A percentile compares a stretch with the other conserved stretches of the same genome.
Conservation (phyloP, 495 filamentous ascomycete species). For the Bacidia rubella region DNA sequence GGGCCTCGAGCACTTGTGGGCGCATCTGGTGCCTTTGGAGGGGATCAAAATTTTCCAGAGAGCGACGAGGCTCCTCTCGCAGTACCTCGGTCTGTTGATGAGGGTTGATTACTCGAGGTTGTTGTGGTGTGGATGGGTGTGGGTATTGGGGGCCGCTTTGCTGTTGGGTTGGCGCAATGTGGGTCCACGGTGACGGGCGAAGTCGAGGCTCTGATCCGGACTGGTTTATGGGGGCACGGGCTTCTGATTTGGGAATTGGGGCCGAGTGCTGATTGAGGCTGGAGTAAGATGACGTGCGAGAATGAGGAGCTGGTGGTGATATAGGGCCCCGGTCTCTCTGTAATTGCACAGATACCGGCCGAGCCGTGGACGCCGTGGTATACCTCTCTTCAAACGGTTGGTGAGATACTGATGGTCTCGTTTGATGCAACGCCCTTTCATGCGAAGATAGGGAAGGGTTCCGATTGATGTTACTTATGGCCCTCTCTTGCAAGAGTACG, state of each 20-base stretch:
- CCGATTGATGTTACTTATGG: constrained; percentile 5
- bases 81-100: not conserved
- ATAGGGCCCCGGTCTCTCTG: constrained; percentile 3
- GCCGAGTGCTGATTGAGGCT: not conserved
- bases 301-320: constrained; percentile 13
- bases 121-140: not conserved
- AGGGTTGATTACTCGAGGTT: not conserved
- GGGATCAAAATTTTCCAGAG: not conserved
- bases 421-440: constrained; percentile 5
- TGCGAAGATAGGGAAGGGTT: constrained; percentile 4
- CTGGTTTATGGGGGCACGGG: not conserved
- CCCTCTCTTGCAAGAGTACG: constrained; percentile 4
- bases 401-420: constrained; percentile 7
- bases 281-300: constrained; percentile 16
- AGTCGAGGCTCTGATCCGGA: not conserved
- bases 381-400: constrained; percentile 7
- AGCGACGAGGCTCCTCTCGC: not conserved
- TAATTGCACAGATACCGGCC: constrained; percentile 7
- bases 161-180: not conserved
- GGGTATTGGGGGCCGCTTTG: not conserved
- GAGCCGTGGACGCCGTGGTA: not conserved
- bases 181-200: constrained; percentile 1
- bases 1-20: not conserved
- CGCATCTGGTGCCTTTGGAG: not conserved
- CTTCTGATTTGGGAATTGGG: not conserved